phyloP scores from a whole-genome alignment of 2,329 filamentous ascomycete species.

The Nannizziopsis barbatae region DNA sequence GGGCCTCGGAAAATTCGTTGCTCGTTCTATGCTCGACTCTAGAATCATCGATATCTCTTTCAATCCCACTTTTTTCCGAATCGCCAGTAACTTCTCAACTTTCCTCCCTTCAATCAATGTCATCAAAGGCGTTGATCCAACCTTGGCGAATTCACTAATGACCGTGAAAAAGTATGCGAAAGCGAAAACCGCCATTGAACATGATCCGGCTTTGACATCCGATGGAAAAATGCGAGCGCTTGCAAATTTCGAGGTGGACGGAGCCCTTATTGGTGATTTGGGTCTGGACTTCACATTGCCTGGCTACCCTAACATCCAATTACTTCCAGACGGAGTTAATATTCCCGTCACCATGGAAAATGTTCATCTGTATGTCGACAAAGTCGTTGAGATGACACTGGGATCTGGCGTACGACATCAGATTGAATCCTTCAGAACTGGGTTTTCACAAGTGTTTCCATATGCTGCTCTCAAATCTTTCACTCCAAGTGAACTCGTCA shows the following conservation, averaged over 20 bases:
- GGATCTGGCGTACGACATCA: conserved; percentile 80
- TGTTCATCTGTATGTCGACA: conserved; percentile 77
- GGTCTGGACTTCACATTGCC: conserved; percentile 90
- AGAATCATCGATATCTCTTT: conserved; percentile 96
- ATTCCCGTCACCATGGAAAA: conserved; percentile 76
- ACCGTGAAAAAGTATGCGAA: conserved; percentile 76
- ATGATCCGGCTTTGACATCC: conserved; percentile 53
- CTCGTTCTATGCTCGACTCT: conserved; percentile 94
- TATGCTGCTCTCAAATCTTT: conserved; percentile 88
- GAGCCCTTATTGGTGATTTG: conserved; percentile 70
- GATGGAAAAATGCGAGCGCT: conserved; percentile 61
- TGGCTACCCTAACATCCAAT: conserved; percentile 76
- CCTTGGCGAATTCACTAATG: conserved; percentile 73
- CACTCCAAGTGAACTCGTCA: conserved; percentile 87
- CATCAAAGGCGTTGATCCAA: conserved; percentile 77
- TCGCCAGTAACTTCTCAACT: conserved; percentile 57
- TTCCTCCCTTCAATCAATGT: conserved; percentile 78
- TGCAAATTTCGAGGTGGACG: conserved; percentile 61
- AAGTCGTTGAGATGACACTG: conserved; percentile 82
- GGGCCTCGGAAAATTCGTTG: conserved; percentile 92
- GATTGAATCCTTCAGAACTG: conserved; percentile 77
- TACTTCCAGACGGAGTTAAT: conserved; percentile 63
- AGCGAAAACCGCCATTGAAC: conserved; percentile 71
- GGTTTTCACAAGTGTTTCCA: conserved; percentile 93
- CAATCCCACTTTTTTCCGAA: conserved; percentile 94